Base-by-base conservation (phyloP, 1,139 yeast genomes). In the Sugiyamaella paludigena region DNA sequence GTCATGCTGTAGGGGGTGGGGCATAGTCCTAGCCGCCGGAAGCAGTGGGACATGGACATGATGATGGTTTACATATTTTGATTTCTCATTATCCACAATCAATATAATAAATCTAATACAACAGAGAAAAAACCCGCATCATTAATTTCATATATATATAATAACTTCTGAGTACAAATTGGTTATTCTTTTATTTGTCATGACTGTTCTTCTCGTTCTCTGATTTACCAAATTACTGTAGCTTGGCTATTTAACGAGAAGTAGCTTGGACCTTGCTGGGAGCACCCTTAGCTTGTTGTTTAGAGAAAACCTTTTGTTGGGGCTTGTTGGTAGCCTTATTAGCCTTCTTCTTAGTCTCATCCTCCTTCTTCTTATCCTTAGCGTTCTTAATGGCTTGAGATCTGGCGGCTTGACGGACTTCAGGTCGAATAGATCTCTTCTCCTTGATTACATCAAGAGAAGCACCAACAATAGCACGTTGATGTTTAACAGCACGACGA, bases 391-490 rank as follows among this genome's bases (percentile, higher is more conserved):
- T 78, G 76, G 91, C 88, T 73, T 82, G 84, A 59, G 88, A 94
- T 83, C 97, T 92, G 72, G 91, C 86, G 69, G 96, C 96, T 83
- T 89, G 87, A 83, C 97, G 94, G 72, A 85, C 92, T 76, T 91
- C 92, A 74, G 98, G 96, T 80, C 91, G 87, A 75, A 83, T 80
- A 68, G 86, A 70, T 80, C 98, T 89, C 84, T 95, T 88, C 83
- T 92, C 96, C 81, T 87, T 89, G 80, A 92, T 92, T 75, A 88
- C 86, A 66, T 92, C 98, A 70, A 92, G 82, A 71, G 98, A 87
- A 74, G 98, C 98, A 83, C 99, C 98, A 66, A 91, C 98, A 73
- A 92, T 85, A 63, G 95, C 96, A 84, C 98, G 92, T 81, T 91
- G 97, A 78, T 85, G 83, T 87, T 94, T 92, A 78, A 91, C 94